Evolutionary conservation across 1,284 basidiomycete species (phyloP), one percentile per base, ranked within the genome.

Genomic region (Tetrapyrgos nigripes): DNA sequence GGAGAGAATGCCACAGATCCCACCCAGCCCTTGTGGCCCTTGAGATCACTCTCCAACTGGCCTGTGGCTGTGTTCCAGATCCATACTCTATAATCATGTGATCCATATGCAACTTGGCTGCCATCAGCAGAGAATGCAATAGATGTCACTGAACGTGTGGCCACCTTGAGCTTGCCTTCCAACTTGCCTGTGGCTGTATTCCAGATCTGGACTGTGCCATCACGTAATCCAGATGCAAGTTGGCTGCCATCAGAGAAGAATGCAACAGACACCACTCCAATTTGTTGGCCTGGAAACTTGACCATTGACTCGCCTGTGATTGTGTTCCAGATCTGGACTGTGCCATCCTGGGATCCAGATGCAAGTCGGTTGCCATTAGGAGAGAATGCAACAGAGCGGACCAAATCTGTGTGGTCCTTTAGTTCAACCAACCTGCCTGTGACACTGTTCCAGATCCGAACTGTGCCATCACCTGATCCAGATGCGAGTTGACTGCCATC

Each of bases 161-260:
- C 24, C 14, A 8, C 14, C 26, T 46, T 27, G 2, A 53, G 43
- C 17, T 58, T 10, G 10, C 26, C 10, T 14, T 45, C n/a, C 14
- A 29, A 8, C 19, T 57, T 21, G 2, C 66, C 64, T 24, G 65
- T 62, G 4, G 28, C 44, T 14, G 53, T 33, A 23, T 64, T 40
- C 68, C 70, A 71, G 29, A 72, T 46, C 33, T 64, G 58, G 19
- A 71, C 60, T 29, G 68, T 64, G 11, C 58, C 44, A 54, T 71
- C 68, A 17, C 31, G 24, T 10, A 59, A 66, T 26, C 64, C 66
- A 17, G 64, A 66, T 3, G 59, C 56, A 47, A 66, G 37, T 26
- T 53, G 49, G 47, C 46, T 43, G 35, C 65, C 66, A 50, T 68
- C 64, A 9, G 59, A 55, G 5, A 45, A 58, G 27, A 43, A 53